These are phyloP conservation scores for Calcarisporium arbuscula DNA, from an alignment of 2,329 filamentous ascomycete genomes.

Conservation along the genomic window DNA sequence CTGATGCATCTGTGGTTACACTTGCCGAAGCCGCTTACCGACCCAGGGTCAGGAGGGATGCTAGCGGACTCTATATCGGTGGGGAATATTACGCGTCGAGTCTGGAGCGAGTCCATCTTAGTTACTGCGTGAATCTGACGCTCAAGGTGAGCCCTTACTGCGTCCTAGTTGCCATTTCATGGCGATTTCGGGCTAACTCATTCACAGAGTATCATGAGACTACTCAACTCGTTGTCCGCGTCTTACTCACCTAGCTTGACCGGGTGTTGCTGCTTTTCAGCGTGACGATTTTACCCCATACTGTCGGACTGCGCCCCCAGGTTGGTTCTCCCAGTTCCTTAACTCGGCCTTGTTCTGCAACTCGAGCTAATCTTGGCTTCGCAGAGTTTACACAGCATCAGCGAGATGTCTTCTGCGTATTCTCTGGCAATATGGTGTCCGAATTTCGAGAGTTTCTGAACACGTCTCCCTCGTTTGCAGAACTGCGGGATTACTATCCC, in stretches of 20 bases:
- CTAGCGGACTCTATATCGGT: conserved; percentile 38
- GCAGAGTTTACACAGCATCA: conserved; percentile 92
- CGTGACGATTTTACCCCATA: conserved; percentile 77
- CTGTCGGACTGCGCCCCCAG: conserved; percentile 76
- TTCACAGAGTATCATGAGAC: conserved; percentile 72
- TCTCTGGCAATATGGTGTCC: conserved; percentile 79
- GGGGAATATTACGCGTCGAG: conserved; percentile 55
- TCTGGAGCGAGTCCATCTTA: conserved; percentile 89
- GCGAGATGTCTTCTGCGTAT: conserved; percentile 93
- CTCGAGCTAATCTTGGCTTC: conserved; percentile 12
- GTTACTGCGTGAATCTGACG: conserved; percentile 84
- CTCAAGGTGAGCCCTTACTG: conserved; percentile 56
- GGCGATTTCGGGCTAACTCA: conserved; percentile 12
- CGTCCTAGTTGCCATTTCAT: background rate
- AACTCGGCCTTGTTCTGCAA: background rate
- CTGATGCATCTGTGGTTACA: conserved; percentile 80
- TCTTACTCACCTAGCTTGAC: conserved; percentile 89
- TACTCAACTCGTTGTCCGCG: conserved; percentile 89
- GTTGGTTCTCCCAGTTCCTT: conserved; percentile 32
- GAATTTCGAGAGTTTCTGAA: conserved; percentile 76
- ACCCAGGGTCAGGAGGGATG: conserved; percentile 41
- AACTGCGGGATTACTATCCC: conserved; percentile 29
- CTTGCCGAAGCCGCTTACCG: conserved; percentile 65
- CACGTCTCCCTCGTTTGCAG: conserved; percentile 39
- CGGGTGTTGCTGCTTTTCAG: conserved; percentile 86